These are phyloP conservation scores for Ophiostoma himal-ulmi DNA, from an alignment of 2,329 filamentous ascomycete species.

Conservation along the genomic window DNA sequence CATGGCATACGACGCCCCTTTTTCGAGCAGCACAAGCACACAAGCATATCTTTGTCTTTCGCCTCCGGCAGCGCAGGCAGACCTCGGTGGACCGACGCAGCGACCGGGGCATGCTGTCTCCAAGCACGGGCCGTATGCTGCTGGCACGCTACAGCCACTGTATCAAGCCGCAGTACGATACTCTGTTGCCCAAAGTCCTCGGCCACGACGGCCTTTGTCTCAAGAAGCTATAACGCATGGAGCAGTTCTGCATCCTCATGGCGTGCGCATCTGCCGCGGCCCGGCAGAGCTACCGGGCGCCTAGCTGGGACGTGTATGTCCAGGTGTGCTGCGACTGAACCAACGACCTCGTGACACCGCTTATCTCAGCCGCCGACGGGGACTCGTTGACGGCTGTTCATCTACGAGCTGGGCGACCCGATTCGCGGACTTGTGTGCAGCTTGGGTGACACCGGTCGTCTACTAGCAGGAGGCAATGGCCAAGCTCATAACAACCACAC, in stretches of 20 bases:
- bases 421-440: background rate
- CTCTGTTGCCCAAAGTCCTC: background rate
- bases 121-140: background rate
- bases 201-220: background rate
- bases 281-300: background rate
- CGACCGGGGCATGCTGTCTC: background rate
- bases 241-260: background rate
- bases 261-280: background rate
- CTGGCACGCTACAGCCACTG: background rate
- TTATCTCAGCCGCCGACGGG: background rate
- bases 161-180: background rate
- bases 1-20: background rate
- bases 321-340: background rate
- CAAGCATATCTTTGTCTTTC: too few species aligned
- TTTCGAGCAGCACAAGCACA: background rate
- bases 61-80: background rate
- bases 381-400: background rate
- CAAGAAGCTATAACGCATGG: background rate
- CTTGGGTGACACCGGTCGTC: background rate
- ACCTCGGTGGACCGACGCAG: background rate
- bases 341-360: background rate
- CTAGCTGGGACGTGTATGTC: background rate
- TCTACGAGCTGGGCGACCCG: background rate
- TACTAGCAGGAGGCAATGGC: background rate
- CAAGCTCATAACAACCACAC: too few species aligned